These are phyloP conservation scores for Chlorella sp. DNA, from an alignment of 139 green algal species.

Conservation along the genomic window DNA sequence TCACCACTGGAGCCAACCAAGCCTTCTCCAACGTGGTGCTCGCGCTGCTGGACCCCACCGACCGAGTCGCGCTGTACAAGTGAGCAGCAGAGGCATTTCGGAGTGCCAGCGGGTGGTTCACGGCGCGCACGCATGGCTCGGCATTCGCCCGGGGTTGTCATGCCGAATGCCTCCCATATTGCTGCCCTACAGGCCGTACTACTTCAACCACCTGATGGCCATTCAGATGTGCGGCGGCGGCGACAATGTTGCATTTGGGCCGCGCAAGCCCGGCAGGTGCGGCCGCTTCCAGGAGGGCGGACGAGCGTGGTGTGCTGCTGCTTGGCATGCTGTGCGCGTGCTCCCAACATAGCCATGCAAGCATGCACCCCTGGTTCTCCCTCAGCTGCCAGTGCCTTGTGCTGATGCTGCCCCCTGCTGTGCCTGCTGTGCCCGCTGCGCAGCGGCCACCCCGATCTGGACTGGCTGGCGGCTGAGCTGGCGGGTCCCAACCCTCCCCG, in stretches of 20 bases:
- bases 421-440: constrained; percentile 19
- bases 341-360: too few relatives aligned
- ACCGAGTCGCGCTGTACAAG: constrained; percentile 85
- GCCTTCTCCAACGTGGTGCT: constrained; percentile 90
- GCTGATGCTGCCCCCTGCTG: constrained; percentile 10
- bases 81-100: background rate
- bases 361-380: too few relatives aligned
- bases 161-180: background rate
- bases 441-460: constrained; percentile 59
- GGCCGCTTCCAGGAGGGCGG: too few relatives aligned
- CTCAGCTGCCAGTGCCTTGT: too few relatives aligned
- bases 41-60: constrained; percentile 70
- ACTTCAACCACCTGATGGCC: constrained; percentile 97
- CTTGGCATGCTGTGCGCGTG: too few relatives aligned
- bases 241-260: constrained; percentile 52
- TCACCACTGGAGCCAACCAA: constrained; percentile 93
- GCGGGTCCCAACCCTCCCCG: constrained; percentile 45
- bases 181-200: constrained; percentile 80
- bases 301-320: too few relatives aligned
- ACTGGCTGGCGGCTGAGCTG: constrained; percentile 63
- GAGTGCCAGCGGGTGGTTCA: too few relatives aligned
- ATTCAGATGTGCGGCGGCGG: constrained; percentile 70
- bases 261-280: background rate
- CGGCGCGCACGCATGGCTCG: too few relatives aligned
- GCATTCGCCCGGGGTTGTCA: too few relatives aligned